A percentile compares a stretch with the other conserved stretches of the same genome.
Conservation (phyloP, 2,329 filamentous ascomycete species). For the Teratosphaeriaceae sp. region DNA sequence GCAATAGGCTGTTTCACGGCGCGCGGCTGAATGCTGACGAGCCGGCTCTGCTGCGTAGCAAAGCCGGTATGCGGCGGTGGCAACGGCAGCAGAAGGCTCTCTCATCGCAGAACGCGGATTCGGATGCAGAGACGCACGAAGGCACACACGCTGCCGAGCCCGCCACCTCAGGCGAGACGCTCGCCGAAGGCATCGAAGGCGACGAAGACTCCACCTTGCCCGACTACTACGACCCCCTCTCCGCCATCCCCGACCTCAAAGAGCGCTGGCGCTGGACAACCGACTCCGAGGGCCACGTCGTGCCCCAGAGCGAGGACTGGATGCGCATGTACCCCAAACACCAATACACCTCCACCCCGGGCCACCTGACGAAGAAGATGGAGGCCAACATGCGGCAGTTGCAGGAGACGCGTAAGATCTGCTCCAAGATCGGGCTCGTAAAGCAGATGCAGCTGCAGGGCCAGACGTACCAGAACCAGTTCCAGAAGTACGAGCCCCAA, state of each 20-base stretch:
- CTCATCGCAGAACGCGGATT: constrained; percentile 41
- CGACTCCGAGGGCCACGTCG: constrained; percentile 79
- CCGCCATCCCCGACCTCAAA: constrained; percentile 76
- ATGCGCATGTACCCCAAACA: constrained; percentile 69
- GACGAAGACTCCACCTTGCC: constrained; percentile 79
- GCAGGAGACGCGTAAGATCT: constrained; percentile 93
- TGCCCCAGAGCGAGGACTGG: constrained; percentile 81
- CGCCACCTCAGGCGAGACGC: constrained; percentile 57
- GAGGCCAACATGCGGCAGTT: constrained; percentile 90
- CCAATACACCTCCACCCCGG: constrained; percentile 67
- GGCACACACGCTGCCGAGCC: constrained; percentile 41
- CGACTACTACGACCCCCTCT: constrained; percentile 89
- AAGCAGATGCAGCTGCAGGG: constrained; percentile 97
- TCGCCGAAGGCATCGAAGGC: constrained; percentile 92
- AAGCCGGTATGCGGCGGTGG: constrained; percentile 85
- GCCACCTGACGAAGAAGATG: constrained; percentile 69
- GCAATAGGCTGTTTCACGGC: constrained; percentile 77
- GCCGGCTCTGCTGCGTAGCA: constrained; percentile 75
- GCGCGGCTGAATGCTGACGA: constrained; percentile 81
- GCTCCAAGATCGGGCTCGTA: constrained; percentile 92
- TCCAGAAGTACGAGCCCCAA: constrained; percentile 89
- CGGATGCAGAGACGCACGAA: constrained; percentile 39
- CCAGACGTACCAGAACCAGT: constrained; percentile 94
- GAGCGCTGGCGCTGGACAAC: constrained; percentile 78
- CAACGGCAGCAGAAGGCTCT: constrained; percentile 64